These are phyloP conservation scores for Lactarius hatsudake DNA, from an alignment of 768 basidiomycete genomes.

Conservation along the genomic window DNA sequence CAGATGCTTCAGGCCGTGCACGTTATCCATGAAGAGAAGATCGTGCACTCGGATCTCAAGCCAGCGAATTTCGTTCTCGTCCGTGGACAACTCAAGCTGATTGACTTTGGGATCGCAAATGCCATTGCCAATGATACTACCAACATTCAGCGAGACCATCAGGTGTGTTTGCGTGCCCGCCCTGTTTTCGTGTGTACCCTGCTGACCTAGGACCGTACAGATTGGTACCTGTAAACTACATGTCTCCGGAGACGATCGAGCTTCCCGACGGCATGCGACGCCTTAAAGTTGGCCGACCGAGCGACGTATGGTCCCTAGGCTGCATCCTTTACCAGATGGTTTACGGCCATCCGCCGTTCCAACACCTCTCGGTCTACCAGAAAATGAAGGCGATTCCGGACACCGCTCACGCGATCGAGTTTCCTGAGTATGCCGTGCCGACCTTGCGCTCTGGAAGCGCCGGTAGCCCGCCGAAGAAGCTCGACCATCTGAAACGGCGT, in stretches of 20 bases:
- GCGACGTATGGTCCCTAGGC: constrained; percentile 97
- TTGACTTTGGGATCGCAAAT: constrained; percentile 99
- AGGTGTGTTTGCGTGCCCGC: constrained; percentile 47
- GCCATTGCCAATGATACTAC: constrained; percentile 98
- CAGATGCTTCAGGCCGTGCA: constrained; percentile 99
- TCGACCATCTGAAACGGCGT: constrained; percentile 66
- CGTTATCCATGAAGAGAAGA: constrained; percentile 96
- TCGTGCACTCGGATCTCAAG: constrained; percentile 97
- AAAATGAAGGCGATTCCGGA: constrained; percentile 97
- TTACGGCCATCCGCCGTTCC: constrained; percentile 91
- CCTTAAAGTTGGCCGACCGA: constrained; percentile 91
- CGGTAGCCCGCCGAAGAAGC: constrained; percentile 47
- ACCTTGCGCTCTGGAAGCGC: constrained; percentile 34
- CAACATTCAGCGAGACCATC: constrained; percentile 94
- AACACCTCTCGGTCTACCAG: constrained; percentile 73
- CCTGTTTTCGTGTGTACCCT: background rate
- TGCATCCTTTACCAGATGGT: constrained; percentile 99
- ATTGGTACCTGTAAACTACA: constrained; percentile 98
- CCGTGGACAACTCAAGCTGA: constrained; percentile 91
- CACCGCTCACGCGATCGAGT: constrained; percentile 71
- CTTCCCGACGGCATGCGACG: constrained; percentile 81
- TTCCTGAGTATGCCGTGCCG: constrained; percentile 66
- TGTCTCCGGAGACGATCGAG: constrained; percentile 97
- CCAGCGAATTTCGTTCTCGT: constrained; percentile 98
- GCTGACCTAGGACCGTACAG: constrained; percentile 38